Conservation (phyloP, 345 rosid genomes). For the Tarenaya hassleriana region DNA sequence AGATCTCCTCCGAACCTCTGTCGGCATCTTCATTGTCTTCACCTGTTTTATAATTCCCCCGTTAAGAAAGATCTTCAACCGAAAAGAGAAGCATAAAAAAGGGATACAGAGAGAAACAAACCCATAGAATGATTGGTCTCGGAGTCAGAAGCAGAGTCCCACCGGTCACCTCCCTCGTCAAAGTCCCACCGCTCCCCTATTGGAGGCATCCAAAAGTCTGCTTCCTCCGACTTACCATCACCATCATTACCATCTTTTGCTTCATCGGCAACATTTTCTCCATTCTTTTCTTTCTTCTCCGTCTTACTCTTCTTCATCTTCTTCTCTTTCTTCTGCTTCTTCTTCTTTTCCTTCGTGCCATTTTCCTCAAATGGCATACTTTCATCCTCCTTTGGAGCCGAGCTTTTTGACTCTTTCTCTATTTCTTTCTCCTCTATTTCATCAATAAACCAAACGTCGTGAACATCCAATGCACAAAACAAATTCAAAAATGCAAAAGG, state of each 20-base stretch:
- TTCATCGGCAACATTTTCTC: conserved; percentile 16
- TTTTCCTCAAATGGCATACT: conserved; percentile 16
- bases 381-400: conserved; percentile 28
- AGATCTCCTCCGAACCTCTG: conserved; percentile 12
- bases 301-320: conserved; percentile 39
- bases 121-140: conserved; percentile 53
- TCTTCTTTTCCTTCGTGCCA: conserved; percentile 27
- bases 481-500: not conserved
- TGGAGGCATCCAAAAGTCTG: conserved; percentile 88
- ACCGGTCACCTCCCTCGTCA: conserved; percentile 29
- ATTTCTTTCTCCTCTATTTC: conserved; percentile 65
- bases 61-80: not conserved
- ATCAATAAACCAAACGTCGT: conserved; percentile 4
- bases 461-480: not conserved
- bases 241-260: conserved; percentile 20
- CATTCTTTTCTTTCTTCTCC: conserved; percentile 17
- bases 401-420: conserved; percentile 32
- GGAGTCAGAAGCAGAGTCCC: conserved; percentile 67
- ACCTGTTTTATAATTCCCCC: conserved; percentile 16
- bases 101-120: conserved; percentile 23
- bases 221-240: conserved; percentile 49
- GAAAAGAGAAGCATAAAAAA: conserved; percentile 10
- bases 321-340: conserved; percentile 29
- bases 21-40: conserved; percentile 23
- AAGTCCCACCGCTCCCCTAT: conserved; percentile 57